Evolutionary conservation across 163 green algal genomes (phyloP), one percentile per base, ranked within the genome.

Genomic region (Chlamydomonas reinhardtii): DNA sequence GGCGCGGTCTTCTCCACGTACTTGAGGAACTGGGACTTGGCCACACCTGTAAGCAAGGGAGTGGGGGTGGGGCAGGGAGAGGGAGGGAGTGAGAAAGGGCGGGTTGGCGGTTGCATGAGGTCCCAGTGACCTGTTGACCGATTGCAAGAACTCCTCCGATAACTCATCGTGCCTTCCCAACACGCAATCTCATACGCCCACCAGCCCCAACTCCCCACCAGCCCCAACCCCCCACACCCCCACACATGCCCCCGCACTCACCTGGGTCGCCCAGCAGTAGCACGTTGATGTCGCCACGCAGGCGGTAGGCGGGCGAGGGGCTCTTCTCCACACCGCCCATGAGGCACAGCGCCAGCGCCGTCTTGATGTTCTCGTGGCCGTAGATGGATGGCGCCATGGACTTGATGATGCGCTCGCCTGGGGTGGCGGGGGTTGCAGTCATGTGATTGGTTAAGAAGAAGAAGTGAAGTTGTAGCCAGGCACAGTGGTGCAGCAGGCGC

Each of bases 21-120:
- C 91, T 99, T 99, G 64, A 99, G 94, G 92, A 99, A 99, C 92
- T 99, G 97, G 19, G 93, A 97, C 93, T 99, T 99, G 75, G 97
- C 97, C 19, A 96, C 97, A 35, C 48, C 48, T 56, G 43, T 54
- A n/a, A n/a, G n/a, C n/a, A n/a, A n/a, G n/a, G n/a, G n/a, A n/a
- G n/a, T n/a, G n/a, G n/a, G n/a, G n/a, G n/a, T n/a, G n/a, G n/a
- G n/a, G n/a, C n/a, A n/a, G n/a, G n/a, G n/a, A n/a, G n/a, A n/a
- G n/a, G n/a, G n/a, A n/a, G n/a, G n/a, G n/a, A n/a, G n/a, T n/a
- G n/a, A n/a, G n/a, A n/a, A n/a, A n/a, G n/a, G n/a, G n/a, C n/a
- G n/a, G n/a, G n/a, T n/a, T n/a, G n/a, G n/a, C n/a, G n/a, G n/a
- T n/a, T n/a, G n/a, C n/a, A n/a, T n/a, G n/a, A n/a, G n/a, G n/a